phyloP scores from a whole-genome alignment of 306 rosid genomes.

The Echinosophora koreensis region DNA sequence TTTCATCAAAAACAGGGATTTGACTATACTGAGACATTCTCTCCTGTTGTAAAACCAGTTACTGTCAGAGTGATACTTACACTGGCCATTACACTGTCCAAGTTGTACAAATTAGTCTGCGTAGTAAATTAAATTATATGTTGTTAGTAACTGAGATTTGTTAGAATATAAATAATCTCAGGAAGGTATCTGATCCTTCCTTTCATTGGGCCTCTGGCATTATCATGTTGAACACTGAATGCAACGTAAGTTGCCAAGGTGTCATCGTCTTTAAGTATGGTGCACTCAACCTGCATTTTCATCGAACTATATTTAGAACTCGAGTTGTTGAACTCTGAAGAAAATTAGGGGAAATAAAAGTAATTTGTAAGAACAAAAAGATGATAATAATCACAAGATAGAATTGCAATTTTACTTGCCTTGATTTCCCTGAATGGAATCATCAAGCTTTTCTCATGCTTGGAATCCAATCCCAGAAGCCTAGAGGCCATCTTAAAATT shows the following conservation, averaged over 20 bases:
- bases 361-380: background rate
- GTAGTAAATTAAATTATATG: background rate
- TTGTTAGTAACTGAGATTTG: too few relatives aligned
- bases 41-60: too few relatives aligned
- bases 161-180: slow-evolving; percentile 58
- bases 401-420: slow-evolving; percentile 41
- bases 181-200: slow-evolving; percentile 93
- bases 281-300: slow-evolving; percentile 73
- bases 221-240: slow-evolving; percentile 83
- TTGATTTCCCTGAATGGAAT: slow-evolving; percentile 95
- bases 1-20: too few relatives aligned
- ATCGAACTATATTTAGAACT: slow-evolving; percentile 12
- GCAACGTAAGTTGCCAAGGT: slow-evolving; percentile 75
- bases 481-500: slow-evolving; percentile 91
- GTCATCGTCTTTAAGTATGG: slow-evolving; percentile 81
- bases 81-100: too few relatives aligned
- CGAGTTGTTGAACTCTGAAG: background rate
- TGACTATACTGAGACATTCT: too few relatives aligned
- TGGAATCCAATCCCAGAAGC: slow-evolving; percentile 89
- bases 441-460: slow-evolving; percentile 88
- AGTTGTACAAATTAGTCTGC: too few relatives aligned
- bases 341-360: background rate
- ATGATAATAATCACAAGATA: background rate
- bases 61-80: too few relatives aligned
- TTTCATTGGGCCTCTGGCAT: slow-evolving; percentile 94